A percentile compares a stretch with the other conserved stretches of the same genome.
These are phyloP conservation scores for Aspergillus calidoustus DNA, from an alignment of 2,329 filamentous ascomycete genomes.

Conservation along the genomic window DNA sequence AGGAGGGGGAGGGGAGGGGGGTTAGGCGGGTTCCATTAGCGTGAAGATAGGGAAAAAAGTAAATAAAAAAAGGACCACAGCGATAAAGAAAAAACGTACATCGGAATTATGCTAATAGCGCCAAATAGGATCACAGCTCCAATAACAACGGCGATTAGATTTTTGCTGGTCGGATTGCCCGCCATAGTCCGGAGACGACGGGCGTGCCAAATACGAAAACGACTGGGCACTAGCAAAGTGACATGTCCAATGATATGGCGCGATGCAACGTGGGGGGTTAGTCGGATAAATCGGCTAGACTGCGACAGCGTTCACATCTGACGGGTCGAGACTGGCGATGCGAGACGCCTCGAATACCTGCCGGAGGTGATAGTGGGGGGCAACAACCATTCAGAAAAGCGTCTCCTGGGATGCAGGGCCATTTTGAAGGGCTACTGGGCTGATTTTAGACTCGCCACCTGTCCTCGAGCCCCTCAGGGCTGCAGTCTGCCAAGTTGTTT, in stretches of 20 bases:
- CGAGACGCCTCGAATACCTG: constrained; percentile 10
- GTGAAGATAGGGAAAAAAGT: constrained; percentile 7
- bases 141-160: constrained; percentile 36
- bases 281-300: constrained; percentile 24
- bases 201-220: constrained; percentile 17
- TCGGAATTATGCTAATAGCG: constrained; percentile 34
- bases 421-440: constrained; percentile 18
- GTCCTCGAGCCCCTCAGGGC: constrained; percentile 19
- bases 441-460: constrained; percentile 20
- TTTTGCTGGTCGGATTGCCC: constrained; percentile 25
- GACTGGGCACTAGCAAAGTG: constrained; percentile 13
- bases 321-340: constrained; percentile 14
- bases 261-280: constrained; percentile 11
- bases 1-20: constrained; percentile 16
- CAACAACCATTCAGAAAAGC: constrained; percentile 7
- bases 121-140: constrained; percentile 35
- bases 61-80: background rate
- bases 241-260: constrained; percentile 20
- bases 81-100: constrained; percentile 28
- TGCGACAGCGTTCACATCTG: constrained; percentile 6
- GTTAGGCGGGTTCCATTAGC: constrained; percentile 12
- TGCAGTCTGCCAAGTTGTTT: constrained; percentile 22
- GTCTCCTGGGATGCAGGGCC: constrained; percentile 6
- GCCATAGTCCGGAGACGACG: constrained; percentile 24
- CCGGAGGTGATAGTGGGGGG: constrained; percentile 10